Evolutionary conservation across 768 basidiomycete species (phyloP), one percentile per base, ranked within the genome.

Genomic region (Coprinopsis sp.): DNA sequence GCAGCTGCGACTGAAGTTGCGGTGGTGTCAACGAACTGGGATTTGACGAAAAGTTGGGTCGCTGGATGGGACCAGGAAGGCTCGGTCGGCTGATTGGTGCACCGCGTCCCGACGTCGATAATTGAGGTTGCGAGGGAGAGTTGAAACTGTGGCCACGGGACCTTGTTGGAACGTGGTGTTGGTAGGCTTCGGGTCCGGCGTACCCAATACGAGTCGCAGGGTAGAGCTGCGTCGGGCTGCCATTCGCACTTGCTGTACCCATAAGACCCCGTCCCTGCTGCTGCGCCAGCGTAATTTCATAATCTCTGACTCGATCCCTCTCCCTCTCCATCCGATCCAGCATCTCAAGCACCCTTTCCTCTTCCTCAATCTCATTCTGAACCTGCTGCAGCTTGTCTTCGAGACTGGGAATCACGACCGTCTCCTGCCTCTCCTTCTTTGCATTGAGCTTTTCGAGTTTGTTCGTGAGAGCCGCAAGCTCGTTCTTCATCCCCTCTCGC

Each of bases 391-490:
- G 67, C 60, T 82, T 78, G 39, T 77, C 74, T 63, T 88, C 87
- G 33, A 91, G 70, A 50, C 86, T 86, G 1, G 73, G 73, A 14
- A 91, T 69, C 12, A 74, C 66, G 24, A 64, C 65, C 4, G 56
- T 65, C 57, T 87, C 84, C 42, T 89, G 62, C 58, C 76, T 85
- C 42, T 89, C 87, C 57, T 73, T 74, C 68, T 82, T 84, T 46
- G 65, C 69, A 23, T 60, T 71, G 44, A 91, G 63, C 57, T 78
- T 80, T 49, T 95, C 92, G 49, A 91, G 64, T 57, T 78, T 78
- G 53, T 78, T 77, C 2, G 66, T 71, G 46, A 85, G 59, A 1
- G 66, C 64, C 6, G 72, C 66, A 25, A 85, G 67, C 56, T 91
- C 90, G 12, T 64, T 64, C 55, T 73, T 78, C 67, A 80, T 65